Percentiles rank a stretch among this genome's conserved stretches.
phyloP scores from a whole-genome alignment of 371 early-diverging fungal genomes.

The Apophysomyces variabilis region DNA sequence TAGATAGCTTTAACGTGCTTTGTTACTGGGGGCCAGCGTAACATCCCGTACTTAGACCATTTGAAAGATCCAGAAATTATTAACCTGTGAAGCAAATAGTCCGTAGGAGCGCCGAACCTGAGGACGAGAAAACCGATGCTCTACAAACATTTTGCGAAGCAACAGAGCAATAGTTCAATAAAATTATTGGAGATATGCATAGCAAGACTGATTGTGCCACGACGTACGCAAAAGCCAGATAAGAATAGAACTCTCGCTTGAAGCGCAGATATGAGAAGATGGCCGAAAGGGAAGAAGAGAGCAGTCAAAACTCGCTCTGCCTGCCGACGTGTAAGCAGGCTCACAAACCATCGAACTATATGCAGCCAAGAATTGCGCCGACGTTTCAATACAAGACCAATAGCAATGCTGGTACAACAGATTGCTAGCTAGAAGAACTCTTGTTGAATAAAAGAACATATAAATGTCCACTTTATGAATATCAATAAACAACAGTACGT shows the following conservation, averaged over 20 bases:
- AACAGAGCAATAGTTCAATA: not conserved
- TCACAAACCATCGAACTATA: no score
- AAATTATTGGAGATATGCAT: not conserved
- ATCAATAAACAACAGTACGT: no score
- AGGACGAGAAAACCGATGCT: not conserved
- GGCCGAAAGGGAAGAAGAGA: not conserved
- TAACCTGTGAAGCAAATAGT: not conserved
- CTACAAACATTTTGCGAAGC: constrained; percentile 1
- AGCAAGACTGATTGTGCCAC: not conserved
- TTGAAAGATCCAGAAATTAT: not conserved
- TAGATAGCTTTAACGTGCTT: not conserved
- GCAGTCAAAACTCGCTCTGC: not conserved
- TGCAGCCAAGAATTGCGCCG: no score
- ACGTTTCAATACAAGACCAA: no score
- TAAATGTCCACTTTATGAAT: no score
- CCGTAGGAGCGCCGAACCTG: not conserved
- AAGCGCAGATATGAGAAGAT: not conserved
- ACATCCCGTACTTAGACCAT: not conserved
- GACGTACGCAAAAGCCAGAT: not conserved
- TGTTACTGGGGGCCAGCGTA: not conserved
- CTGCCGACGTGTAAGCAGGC: not conserved
- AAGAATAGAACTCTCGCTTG: not conserved
- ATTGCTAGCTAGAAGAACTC: no score
- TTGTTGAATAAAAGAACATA: no score
- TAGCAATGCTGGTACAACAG: no score